Evolutionary conservation across 306 rosid genomes (phyloP).

Genomic region (Begonia peltatifolia): DNA sequence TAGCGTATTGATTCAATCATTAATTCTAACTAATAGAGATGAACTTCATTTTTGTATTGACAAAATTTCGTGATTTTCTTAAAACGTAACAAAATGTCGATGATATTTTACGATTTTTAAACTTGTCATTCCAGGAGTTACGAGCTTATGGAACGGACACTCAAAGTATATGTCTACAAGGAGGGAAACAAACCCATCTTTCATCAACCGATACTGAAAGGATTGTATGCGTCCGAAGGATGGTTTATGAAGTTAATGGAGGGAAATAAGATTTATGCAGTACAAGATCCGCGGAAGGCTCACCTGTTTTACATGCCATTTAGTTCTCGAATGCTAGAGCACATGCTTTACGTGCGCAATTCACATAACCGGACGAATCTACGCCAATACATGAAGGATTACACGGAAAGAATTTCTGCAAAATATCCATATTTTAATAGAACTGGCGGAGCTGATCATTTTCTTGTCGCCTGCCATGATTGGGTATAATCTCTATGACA

Average conservation of each 20-base stretch:
- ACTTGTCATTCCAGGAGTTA: constrained; percentile 49
- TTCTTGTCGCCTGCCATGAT: constrained; percentile 96
- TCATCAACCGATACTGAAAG: constrained; percentile 75
- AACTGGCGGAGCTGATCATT: constrained; percentile 91
- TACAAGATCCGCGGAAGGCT: constrained; percentile 73
- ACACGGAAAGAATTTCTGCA: constrained; percentile 58
- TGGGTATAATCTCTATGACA: constrained; percentile 39
- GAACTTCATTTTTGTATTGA: no score
- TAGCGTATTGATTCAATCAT: no score
- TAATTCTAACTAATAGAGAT: no score
- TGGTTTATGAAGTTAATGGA: constrained; percentile 98
- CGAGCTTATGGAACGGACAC: constrained; percentile 74
- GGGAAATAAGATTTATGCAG: constrained; percentile 49
- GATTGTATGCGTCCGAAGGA: constrained; percentile 89
- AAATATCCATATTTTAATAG: constrained; percentile 65
- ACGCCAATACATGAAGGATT: constrained; percentile 55
- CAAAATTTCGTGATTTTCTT: neutral
- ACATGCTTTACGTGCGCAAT: constrained; percentile 56
- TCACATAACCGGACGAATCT: constrained; percentile 92
- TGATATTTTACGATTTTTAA: neutral
- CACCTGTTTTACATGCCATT: constrained; percentile 94
- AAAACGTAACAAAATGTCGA: neutral
- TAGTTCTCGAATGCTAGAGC: constrained; percentile 72
- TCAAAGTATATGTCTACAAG: constrained; percentile 73
- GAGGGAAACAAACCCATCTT: constrained; percentile 81